Conservation (phyloP, 805 yeast species). For the Yarrowia sp. region DNA sequence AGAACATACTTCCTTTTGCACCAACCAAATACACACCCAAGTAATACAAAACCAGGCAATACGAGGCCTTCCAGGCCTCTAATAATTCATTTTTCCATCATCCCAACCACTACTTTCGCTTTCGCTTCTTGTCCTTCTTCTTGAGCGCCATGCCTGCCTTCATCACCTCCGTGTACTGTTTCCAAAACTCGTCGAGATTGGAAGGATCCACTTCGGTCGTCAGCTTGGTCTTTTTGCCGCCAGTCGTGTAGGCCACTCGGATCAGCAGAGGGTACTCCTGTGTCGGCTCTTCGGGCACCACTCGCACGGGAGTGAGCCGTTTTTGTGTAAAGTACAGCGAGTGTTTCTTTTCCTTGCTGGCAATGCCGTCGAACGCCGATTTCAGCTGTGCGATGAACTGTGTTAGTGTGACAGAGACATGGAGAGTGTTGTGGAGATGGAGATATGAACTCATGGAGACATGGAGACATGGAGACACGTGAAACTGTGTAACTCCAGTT, state of each 20-base stretch:
- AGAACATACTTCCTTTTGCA: no score
- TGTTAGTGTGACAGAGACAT: background rate
- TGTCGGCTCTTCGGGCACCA: background rate
- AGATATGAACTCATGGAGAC: no score
- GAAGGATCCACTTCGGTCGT: conserved; percentile 21
- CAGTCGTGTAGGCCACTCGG: conserved; percentile 14
- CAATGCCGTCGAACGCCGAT: background rate
- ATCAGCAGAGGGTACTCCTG: conserved; percentile 16
- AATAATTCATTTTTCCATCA: background rate
- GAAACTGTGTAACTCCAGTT: no score
- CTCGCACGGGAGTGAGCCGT: background rate
- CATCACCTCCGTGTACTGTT: conserved; percentile 20
- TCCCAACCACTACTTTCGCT: background rate
- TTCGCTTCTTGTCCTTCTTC: conserved; percentile 24
- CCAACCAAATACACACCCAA: no score
- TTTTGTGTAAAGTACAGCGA: conserved; percentile 21
- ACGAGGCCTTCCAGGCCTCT: no score
- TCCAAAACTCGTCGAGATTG: conserved; percentile 10
- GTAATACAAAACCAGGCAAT: no score
- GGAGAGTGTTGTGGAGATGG: background rate
- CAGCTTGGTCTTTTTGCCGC: conserved; percentile 23
- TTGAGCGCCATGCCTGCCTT: conserved; percentile 5
- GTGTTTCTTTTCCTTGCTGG: conserved; percentile 16
- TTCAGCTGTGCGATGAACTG: conserved; percentile 5
- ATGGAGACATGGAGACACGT: no score